Percentiles rank a stretch among this genome's conserved stretches.
phyloP scores from a whole-genome alignment of 2,329 filamentous ascomycete species.

The Chalaropsis thielavioides region DNA sequence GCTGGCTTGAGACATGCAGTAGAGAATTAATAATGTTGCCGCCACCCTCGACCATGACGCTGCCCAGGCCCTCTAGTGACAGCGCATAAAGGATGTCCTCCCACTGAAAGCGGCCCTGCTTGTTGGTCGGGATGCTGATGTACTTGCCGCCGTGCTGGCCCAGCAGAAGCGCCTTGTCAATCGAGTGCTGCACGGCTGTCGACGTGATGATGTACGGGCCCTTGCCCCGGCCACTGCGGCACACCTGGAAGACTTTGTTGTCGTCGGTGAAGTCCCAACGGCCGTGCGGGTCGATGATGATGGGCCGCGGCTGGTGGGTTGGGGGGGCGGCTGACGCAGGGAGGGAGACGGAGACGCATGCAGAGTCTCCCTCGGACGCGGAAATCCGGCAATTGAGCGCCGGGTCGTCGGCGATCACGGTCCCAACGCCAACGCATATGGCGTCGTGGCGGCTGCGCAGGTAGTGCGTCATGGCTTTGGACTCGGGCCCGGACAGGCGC shows the following conservation, averaged over 20 bases:
- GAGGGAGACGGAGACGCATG: not conserved
- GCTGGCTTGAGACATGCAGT: conserved; percentile 44
- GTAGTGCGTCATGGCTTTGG: conserved; percentile 88
- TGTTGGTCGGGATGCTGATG: conserved; percentile 27
- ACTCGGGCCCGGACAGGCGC: conserved; percentile 62
- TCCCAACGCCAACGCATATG: conserved; percentile 74
- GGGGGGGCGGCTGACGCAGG: conserved; percentile 28
- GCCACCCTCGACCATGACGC: conserved; percentile 88
- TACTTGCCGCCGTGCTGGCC: conserved; percentile 39
- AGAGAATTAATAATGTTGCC: conserved; percentile 69
- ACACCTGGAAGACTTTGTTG: conserved; percentile 52
- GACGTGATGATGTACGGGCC: conserved; percentile 59
- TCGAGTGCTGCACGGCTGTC: conserved; percentile 30
- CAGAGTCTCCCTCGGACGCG: conserved; percentile 27
- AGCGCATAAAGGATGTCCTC: conserved; percentile 45
- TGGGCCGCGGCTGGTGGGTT: conserved; percentile 55
- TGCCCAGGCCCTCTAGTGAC: conserved; percentile 46
- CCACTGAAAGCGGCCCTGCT: conserved; percentile 44
- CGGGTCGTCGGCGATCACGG: conserved; percentile 72
- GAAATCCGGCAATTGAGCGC: conserved; percentile 67
- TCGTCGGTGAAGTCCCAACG: conserved; percentile 50
- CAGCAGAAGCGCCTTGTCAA: conserved; percentile 30
- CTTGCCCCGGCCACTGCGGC: conserved; percentile 48
- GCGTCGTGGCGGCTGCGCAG: conserved; percentile 70
- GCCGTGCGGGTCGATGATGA: conserved; percentile 67